Percentiles rank a stretch among this genome's conserved stretches.
phyloP scores from a whole-genome alignment of 192 early-diverging fungal species.

The Globomyces pollinis-pini region DNA sequence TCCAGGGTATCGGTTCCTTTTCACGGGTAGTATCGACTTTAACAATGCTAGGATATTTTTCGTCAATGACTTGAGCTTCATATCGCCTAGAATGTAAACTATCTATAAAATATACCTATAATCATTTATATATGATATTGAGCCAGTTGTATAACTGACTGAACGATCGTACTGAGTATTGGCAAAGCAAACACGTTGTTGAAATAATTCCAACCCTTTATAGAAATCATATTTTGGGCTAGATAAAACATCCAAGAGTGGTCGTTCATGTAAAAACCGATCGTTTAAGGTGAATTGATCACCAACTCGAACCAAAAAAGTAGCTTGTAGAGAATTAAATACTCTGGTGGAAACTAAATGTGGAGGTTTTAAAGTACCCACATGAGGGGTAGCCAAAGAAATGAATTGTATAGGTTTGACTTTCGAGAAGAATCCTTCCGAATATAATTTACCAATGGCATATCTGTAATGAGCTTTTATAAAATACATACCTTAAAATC shows the following conservation, averaged over 20 bases:
- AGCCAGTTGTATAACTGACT: constrained; percentile 15
- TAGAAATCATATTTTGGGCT: constrained; percentile 24
- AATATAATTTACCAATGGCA: constrained; percentile 35
- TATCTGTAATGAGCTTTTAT: no score
- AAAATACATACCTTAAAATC: no score
- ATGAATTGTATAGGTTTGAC: constrained; percentile 30
- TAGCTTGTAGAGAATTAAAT: neutral
- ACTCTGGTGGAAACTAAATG: neutral
- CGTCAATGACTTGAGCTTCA: constrained; percentile 15
- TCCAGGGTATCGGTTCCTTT: neutral
- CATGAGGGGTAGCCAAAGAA: constrained; percentile 41
- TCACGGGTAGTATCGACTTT: neutral
- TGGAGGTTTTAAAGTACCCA: constrained; percentile 18
- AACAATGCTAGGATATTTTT: constrained; percentile 32
- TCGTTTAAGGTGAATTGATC: constrained; percentile 23
- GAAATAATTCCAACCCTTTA: constrained; percentile 22
- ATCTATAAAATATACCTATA: neutral
- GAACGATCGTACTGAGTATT: constrained; percentile 22
- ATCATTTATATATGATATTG: constrained; percentile 10
- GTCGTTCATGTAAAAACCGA: constrained; percentile 13
- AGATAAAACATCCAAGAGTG: constrained; percentile 25
- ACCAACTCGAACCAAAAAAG: constrained; percentile 16
- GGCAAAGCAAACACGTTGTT: constrained; percentile 14
- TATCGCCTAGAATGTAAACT: constrained; percentile 19
- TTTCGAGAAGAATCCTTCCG: constrained; percentile 14